Evolutionary conservation across 257 asterid genomes (phyloP).

Genomic region (Jasminum sambac): DNA sequence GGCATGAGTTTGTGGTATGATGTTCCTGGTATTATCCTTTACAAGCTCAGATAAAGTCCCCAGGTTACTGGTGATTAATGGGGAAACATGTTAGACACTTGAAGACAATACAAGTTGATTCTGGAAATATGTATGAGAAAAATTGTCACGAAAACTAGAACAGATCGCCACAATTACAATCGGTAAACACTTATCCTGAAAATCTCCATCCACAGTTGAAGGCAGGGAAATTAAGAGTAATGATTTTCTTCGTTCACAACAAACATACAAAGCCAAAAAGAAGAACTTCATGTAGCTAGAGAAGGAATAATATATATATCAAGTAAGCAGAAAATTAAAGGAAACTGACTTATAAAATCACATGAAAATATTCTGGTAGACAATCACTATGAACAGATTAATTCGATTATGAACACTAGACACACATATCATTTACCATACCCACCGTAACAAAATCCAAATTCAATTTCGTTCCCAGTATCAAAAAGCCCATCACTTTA

Average conservation of each 20-base stretch:
- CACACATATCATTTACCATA: background rate
- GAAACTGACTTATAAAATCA: conserved; percentile 17
- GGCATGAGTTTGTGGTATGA: conserved; percentile 63
- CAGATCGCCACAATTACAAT: background rate
- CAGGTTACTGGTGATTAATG: conserved; percentile 60
- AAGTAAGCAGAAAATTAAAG: conserved; percentile 12
- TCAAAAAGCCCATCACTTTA: background rate
- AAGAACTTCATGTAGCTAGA: conserved; percentile 16
- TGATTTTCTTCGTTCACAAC: conserved; percentile 3
- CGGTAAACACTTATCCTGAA: background rate
- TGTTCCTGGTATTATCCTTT: conserved; percentile 68
- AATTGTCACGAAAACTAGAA: background rate
- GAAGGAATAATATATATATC: background rate
- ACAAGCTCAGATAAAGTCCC: conserved; percentile 69
- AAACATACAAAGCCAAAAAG: conserved; percentile 5
- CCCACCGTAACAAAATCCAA: background rate
- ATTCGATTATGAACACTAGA: conserved; percentile 12
- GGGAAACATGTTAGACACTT: conserved; percentile 17
- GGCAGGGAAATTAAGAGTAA: background rate
- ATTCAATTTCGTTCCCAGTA: conserved; percentile 2
- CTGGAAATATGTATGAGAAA: conserved; percentile 7
- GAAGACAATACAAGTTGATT: conserved; percentile 21
- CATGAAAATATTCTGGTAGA: background rate
- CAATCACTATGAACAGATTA: background rate
- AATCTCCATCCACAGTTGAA: conserved; percentile 11